A percentile compares a stretch with the other conserved stretches of the same genome.
These are phyloP conservation scores for Cutaneotrichosporon curvatum DNA, from an alignment of 1,284 basidiomycete species.

Conservation along the genomic window DNA sequence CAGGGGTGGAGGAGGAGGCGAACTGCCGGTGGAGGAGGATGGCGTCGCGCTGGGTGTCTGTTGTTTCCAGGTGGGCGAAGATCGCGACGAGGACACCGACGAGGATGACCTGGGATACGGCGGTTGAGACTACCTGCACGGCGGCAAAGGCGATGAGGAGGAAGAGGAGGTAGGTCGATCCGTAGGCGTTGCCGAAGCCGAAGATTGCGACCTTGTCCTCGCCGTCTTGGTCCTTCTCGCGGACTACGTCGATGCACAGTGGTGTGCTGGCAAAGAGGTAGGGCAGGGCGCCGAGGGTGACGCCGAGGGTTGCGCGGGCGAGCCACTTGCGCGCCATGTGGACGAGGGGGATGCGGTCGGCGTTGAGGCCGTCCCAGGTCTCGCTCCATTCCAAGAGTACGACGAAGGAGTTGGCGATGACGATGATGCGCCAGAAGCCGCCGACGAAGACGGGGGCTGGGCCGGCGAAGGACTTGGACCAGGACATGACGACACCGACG, in stretches of 20 bases:
- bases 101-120: slow-evolving; percentile 74
- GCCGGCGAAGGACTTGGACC: slow-evolving; percentile 67
- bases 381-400: slow-evolving; percentile 79
- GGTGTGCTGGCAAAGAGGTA: slow-evolving; percentile 64
- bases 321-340: slow-evolving; percentile 56
- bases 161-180: slow-evolving; percentile 77
- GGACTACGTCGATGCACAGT: slow-evolving; percentile 61
- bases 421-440: slow-evolving; percentile 53
- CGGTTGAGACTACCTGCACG: slow-evolving; percentile 62
- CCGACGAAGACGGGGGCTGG: slow-evolving; percentile 61
- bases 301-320: slow-evolving; percentile 56
- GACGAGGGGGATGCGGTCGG: slow-evolving; percentile 44
- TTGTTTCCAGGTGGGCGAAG: slow-evolving; percentile 64
- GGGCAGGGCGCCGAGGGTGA: slow-evolving; percentile 53
- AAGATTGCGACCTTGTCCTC: slow-evolving; percentile 58
- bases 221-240: slow-evolving; percentile 36
- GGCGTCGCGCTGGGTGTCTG: slow-evolving; percentile 72
- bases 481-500: slow-evolving; percentile 56
- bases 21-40: slow-evolving; percentile 48
- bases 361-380: slow-evolving; percentile 37
- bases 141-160: slow-evolving; percentile 60
- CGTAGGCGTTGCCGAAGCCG: slow-evolving; percentile 85
- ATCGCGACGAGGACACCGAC: slow-evolving; percentile 59
- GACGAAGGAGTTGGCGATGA: slow-evolving; percentile 57
- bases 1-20: slow-evolving; percentile 20